Evolutionary conservation across 2,329 filamentous ascomycete species (phyloP).

Genomic region (Pezicula neosporulosa): DNA sequence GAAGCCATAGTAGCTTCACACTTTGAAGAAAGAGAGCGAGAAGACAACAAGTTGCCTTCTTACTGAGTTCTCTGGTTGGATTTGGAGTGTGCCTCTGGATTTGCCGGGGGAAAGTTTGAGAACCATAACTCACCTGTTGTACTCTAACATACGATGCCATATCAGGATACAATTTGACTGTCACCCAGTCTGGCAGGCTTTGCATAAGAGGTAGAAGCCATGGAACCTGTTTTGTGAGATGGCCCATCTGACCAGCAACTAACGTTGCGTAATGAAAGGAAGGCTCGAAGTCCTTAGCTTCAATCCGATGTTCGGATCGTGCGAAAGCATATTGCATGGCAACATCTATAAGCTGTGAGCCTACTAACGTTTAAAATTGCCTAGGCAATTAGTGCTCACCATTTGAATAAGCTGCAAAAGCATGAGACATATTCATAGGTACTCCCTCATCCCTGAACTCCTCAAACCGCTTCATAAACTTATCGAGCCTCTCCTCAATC

Average conservation of each 20-base stretch:
- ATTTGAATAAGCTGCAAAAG: conserved; percentile 5
- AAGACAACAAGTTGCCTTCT: not conserved
- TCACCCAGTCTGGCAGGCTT: not conserved
- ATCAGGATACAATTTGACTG: not conserved
- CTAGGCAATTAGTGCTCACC: not conserved
- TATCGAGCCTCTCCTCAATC: conserved; percentile 12
- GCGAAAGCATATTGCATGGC: conserved; percentile 22
- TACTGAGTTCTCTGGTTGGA: not conserved
- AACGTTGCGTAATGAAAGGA: conserved; percentile 3
- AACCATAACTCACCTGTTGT: not conserved
- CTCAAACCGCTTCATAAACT: conserved; percentile 1
- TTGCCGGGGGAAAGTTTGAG: no score
- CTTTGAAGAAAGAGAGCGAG: no score
- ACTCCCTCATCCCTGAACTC: not conserved
- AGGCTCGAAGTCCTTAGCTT: conserved; percentile 7
- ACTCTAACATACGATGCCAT: not conserved
- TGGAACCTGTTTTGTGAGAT: not conserved
- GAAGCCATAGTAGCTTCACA: no score
- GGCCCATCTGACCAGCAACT: not conserved
- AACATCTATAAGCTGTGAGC: conserved; percentile 15
- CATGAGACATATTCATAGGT: conserved; percentile 1
- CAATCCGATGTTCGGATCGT: conserved; percentile 6
- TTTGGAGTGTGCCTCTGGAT: not conserved
- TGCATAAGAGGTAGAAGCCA: not conserved
- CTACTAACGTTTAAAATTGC: not conserved